Percentiles rank a stretch among this genome's conserved stretches.
These are phyloP conservation scores for Boehmeria nivea DNA, from an alignment of 306 rosid genomes.

Conservation along the genomic window DNA sequence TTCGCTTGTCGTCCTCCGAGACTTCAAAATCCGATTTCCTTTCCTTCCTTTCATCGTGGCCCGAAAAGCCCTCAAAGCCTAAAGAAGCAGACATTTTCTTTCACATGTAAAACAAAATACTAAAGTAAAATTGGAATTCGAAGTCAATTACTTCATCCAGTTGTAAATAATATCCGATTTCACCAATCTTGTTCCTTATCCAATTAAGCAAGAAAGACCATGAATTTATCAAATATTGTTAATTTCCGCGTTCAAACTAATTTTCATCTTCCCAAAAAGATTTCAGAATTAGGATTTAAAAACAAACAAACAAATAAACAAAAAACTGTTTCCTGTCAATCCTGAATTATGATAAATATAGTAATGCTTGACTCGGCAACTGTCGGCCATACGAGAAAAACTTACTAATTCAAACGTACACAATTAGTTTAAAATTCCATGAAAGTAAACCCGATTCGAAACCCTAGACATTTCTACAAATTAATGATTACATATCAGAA, in stretches of 20 bases:
- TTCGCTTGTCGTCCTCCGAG: slow-evolving; percentile 71
- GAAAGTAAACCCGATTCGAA: too few species aligned
- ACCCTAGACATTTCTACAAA: background rate
- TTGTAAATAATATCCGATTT: background rate
- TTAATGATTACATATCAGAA: background rate
- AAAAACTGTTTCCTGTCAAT: too few species aligned
- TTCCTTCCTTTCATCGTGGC: slow-evolving; percentile 63
- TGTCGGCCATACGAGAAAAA: background rate
- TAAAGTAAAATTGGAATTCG: background rate
- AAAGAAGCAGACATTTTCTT: background rate
- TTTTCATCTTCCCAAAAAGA: too few species aligned
- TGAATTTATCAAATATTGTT: too few species aligned
- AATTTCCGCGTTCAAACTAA: too few species aligned
- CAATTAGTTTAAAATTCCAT: background rate
- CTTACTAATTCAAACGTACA: background rate
- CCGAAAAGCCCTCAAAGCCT: slow-evolving; percentile 79
- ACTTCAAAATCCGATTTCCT: slow-evolving; percentile 68
- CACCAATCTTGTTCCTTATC: background rate
- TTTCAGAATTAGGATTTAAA: too few species aligned
- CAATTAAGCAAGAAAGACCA: slow-evolving; percentile 1
- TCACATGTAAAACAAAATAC: background rate
- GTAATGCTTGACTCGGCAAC: background rate
- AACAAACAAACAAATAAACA: too few species aligned
- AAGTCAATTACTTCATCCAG: background rate
- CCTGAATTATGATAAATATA: too few species aligned